Percentiles rank a stretch among this genome's conserved stretches.
These are phyloP conservation scores for Dictyostelium purpureum DNA, from an alignment of 78 protist species.

Conservation along the genomic window DNA sequence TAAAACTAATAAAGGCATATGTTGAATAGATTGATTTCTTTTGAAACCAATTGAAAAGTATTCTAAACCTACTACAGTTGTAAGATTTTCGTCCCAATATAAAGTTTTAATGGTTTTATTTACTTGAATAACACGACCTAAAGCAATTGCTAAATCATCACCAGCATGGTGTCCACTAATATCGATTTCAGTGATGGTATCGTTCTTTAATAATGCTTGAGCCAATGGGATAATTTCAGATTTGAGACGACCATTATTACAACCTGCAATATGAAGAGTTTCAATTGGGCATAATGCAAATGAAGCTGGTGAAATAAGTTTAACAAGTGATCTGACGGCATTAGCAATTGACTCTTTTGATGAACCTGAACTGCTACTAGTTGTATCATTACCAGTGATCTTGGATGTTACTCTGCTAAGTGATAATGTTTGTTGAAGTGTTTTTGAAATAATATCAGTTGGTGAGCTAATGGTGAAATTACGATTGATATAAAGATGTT, in stretches of 20 bases:
- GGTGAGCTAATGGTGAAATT: not conserved
- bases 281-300: constrained; percentile 73
- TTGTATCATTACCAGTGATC: not conserved
- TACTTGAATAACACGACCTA: constrained; percentile 69
- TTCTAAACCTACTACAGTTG: constrained; percentile 68
- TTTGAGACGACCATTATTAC: constrained; percentile 26
- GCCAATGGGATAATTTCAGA: constrained; percentile 57
- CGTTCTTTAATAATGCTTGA: constrained; percentile 54
- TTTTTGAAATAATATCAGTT: constrained; percentile 36
- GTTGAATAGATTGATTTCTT: constrained; percentile 51
- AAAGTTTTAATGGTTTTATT: constrained; percentile 52
- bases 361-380: not conserved
- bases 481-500: constrained; percentile 67
- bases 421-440: not conserved
- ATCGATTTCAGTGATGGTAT: constrained; percentile 64
- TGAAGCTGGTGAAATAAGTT: constrained; percentile 35
- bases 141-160: constrained; percentile 62
- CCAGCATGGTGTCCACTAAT: constrained; percentile 78
- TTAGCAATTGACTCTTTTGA: constrained; percentile 1
- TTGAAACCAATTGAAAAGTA: constrained; percentile 66
- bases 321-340: constrained; percentile 33
- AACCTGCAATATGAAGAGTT: constrained; percentile 49
- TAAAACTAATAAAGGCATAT: constrained; percentile 55
- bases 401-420: constrained; percentile 7
- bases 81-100: constrained; percentile 74